Percentiles rank a stretch among this genome's conserved stretches.
Conservation (phyloP, 1,284 basidiomycete genomes). For the Irpex rosettiformis region DNA sequence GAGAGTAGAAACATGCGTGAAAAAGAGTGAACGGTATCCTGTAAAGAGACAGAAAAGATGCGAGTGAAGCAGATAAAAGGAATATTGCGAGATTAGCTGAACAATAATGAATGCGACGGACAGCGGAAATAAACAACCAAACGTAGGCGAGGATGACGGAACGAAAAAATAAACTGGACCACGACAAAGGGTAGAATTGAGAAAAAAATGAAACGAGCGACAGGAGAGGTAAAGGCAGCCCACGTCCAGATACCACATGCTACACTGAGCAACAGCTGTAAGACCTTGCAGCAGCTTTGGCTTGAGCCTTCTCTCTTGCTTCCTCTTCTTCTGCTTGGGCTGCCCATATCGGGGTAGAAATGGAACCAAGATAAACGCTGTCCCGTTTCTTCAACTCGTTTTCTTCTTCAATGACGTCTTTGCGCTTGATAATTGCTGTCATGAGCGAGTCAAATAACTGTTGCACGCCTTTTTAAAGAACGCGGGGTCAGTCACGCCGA, state of each 20-base stretch:
- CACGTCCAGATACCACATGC: conserved; percentile 17
- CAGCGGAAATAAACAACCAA: conserved; percentile 6
- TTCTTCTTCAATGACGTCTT: conserved; percentile 74
- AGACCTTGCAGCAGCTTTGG: conserved; percentile 39
- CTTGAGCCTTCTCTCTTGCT: conserved; percentile 60
- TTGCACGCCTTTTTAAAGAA: conserved; percentile 56
- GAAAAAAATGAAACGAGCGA: conserved; percentile 1
- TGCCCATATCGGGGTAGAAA: conserved; percentile 65
- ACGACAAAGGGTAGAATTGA: conserved; percentile 3
- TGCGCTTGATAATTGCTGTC: conserved; percentile 68
- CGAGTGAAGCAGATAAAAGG: conserved; percentile 1
- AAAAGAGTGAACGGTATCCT: conserved; percentile 7
- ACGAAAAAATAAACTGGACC: conserved; percentile 4
- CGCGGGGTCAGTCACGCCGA: conserved; percentile 6
- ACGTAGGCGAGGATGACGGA: not conserved
- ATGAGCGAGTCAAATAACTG: conserved; percentile 75
- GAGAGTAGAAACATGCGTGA: conserved; percentile 19
- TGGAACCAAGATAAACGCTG: conserved; percentile 68
- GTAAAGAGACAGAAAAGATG: conserved; percentile 12
- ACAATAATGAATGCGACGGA: conserved; percentile 16
- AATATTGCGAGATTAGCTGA: conserved; percentile 5
- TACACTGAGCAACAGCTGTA: conserved; percentile 66
- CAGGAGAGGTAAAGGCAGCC: conserved; percentile 10
- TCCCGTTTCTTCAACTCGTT: conserved; percentile 75
- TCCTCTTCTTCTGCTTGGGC: conserved; percentile 80